A percentile compares a stretch with the other conserved stretches of the same genome.
phyloP scores from a whole-genome alignment of 2,329 filamentous ascomycete species.

The Phyllosticta capitalensis region DNA sequence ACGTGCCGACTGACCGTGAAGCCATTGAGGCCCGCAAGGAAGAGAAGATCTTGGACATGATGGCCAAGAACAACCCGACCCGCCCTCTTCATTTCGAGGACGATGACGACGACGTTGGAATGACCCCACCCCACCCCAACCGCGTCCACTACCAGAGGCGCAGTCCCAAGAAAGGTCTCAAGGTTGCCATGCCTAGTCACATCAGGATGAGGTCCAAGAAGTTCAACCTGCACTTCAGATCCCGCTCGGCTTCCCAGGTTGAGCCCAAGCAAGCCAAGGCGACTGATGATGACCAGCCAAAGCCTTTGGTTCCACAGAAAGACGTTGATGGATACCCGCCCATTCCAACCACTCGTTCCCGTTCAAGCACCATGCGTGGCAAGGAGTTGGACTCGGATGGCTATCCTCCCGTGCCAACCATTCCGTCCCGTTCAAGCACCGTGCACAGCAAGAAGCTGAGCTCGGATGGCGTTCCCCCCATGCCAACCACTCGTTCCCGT shows the following conservation, averaged over 20 bases:
- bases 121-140: neutral
- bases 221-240: neutral
- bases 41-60: slow-evolving; percentile 25
- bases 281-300: neutral
- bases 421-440: too few relatives aligned
- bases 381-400: too few relatives aligned
- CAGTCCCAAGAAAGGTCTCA: neutral
- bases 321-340: neutral
- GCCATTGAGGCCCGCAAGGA: slow-evolving; percentile 33
- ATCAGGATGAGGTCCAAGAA: neutral
- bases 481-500: too few relatives aligned
- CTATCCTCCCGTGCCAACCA: neutral
- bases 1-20: slow-evolving; percentile 28
- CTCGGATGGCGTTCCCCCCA: too few relatives aligned
- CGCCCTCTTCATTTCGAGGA: neutral
- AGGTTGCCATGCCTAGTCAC: neutral
- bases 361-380: too few relatives aligned
- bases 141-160: neutral
- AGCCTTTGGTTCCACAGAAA: neutral
- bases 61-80: slow-evolving; percentile 13
- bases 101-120: neutral
- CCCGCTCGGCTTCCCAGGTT: neutral
- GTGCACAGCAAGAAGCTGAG: neutral
- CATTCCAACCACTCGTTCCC: too few relatives aligned
- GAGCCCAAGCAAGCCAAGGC: neutral